Evolutionary conservation across 2,329 filamentous ascomycete species (phyloP).

Genomic region (Calonectria hawksworthii): DNA sequence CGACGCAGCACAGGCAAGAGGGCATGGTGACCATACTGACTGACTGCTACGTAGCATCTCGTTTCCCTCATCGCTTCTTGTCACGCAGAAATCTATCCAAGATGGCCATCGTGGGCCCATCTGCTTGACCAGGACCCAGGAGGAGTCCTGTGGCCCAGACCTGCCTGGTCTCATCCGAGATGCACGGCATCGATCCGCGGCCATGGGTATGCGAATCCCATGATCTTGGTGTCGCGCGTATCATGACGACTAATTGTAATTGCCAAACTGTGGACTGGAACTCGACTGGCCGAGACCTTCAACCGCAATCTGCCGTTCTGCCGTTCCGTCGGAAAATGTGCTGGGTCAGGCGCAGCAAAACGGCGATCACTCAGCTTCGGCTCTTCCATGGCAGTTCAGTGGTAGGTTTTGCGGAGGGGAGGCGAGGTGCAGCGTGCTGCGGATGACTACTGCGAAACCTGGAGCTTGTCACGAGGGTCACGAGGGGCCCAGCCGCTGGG

Average conservation of each 20-base stretch:
- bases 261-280: slow-evolving; percentile 17
- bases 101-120: slow-evolving; percentile 37
- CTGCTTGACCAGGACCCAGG: slow-evolving; percentile 27
- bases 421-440: slow-evolving; percentile 44
- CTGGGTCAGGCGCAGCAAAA: slow-evolving; percentile 43
- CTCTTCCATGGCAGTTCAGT: slow-evolving; percentile 37
- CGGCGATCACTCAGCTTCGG: slow-evolving; percentile 41
- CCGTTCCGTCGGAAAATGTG: slow-evolving; percentile 33
- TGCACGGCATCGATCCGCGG: slow-evolving; percentile 43
- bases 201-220: slow-evolving; percentile 38
- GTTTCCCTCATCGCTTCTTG: slow-evolving; percentile 4
- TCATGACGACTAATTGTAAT: slow-evolving; percentile 32
- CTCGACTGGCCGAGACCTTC: slow-evolving; percentile 28
- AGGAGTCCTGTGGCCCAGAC: slow-evolving; percentile 16
- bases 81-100: slow-evolving; percentile 22
- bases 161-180: slow-evolving; percentile 39
- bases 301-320: slow-evolving; percentile 25
- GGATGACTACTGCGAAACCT: slow-evolving; percentile 46
- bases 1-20: slow-evolving; percentile 20
- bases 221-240: slow-evolving; percentile 33
- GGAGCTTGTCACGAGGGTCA: slow-evolving; percentile 43
- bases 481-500: slow-evolving; percentile 35
- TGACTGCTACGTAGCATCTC: slow-evolving; percentile 32
- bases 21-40: slow-evolving; percentile 24
- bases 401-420: slow-evolving; percentile 39